Evolutionary conservation across 164 flowering plant species (phyloP).

Genomic region (Macadamia integrifolia): DNA sequence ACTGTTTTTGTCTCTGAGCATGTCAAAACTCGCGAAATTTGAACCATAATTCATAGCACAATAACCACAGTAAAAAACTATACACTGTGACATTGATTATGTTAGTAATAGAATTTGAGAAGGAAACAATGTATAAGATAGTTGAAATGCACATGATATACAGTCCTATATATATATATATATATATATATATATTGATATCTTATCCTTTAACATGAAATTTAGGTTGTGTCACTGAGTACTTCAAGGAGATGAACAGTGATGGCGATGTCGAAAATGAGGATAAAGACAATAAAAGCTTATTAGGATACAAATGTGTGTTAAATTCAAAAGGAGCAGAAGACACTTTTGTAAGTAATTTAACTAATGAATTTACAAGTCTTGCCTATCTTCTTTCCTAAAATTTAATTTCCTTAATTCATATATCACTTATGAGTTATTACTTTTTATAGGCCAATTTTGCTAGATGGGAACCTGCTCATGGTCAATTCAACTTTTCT

Average conservation of each 20-base stretch:
- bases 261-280: conserved; percentile 6
- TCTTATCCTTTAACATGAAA: not conserved
- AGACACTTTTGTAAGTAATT: conserved; percentile 52
- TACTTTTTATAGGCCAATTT: conserved; percentile 50
- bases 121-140: no score
- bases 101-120: no score
- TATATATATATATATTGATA: not conserved
- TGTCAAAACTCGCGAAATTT: no score
- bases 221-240: conserved; percentile 42
- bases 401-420: not conserved
- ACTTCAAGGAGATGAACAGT: conserved; percentile 18
- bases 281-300: conserved; percentile 18
- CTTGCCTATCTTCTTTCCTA: not conserved
- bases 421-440: not conserved
- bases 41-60: no score
- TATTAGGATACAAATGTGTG: conserved; percentile 56
- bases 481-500: conserved; percentile 59
- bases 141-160: no score
- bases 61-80: no score
- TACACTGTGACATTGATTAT: no score
- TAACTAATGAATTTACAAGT: not conserved
- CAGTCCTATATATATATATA: not conserved
- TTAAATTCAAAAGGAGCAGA: conserved; percentile 60
- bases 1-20: no score
- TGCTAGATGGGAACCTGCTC: conserved; percentile 88